Percentiles rank a stretch among this genome's conserved stretches.
Evolutionary conservation across 2,329 filamentous ascomycete genomes (phyloP).

Genomic region (Septoria linicola): DNA sequence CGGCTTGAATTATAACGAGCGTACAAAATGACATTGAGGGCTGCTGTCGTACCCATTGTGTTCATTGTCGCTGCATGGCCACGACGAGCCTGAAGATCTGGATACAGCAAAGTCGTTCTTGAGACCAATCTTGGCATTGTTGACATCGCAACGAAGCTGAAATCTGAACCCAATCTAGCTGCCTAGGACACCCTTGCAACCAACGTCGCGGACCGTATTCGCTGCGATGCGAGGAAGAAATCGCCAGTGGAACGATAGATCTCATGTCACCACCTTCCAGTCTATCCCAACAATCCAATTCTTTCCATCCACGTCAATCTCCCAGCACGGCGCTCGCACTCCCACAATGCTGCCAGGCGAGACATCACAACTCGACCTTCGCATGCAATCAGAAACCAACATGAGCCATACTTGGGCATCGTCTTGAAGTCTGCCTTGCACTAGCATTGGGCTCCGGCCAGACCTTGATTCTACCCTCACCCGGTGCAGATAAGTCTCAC

Average conservation of each 20-base stretch:
- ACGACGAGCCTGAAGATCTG: too few relatives aligned
- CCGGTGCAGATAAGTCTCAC: slow-evolving; percentile 30
- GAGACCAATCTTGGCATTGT: neutral
- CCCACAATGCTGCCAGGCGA: slow-evolving; percentile 36
- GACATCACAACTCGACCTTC: slow-evolving; percentile 29
- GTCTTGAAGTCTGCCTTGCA: slow-evolving; percentile 17
- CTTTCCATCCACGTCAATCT: slow-evolving; percentile 38
- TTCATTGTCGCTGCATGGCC: too few relatives aligned
- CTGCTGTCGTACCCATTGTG: too few relatives aligned
- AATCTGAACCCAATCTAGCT: neutral
- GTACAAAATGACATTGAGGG: too few relatives aligned
- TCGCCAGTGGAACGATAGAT: neutral
- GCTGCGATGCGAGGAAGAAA: too few relatives aligned
- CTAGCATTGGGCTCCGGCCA: slow-evolving; percentile 25
- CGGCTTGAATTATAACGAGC: too few relatives aligned
- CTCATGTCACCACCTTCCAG: slow-evolving; percentile 36
- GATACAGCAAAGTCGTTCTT: too few relatives aligned
- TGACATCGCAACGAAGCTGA: neutral
- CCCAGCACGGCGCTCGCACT: slow-evolving; percentile 44
- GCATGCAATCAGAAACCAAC: slow-evolving; percentile 26
- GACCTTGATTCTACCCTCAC: slow-evolving; percentile 23
- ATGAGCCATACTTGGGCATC: slow-evolving; percentile 22
- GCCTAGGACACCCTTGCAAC: slow-evolving; percentile 7
- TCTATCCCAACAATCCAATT: slow-evolving; percentile 46
- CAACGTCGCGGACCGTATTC: too few relatives aligned